Evolutionary conservation across 495 filamentous ascomycete genomes (phyloP), one percentile per base, ranked within the genome.

Genomic region (Cairneyella variabilis): DNA sequence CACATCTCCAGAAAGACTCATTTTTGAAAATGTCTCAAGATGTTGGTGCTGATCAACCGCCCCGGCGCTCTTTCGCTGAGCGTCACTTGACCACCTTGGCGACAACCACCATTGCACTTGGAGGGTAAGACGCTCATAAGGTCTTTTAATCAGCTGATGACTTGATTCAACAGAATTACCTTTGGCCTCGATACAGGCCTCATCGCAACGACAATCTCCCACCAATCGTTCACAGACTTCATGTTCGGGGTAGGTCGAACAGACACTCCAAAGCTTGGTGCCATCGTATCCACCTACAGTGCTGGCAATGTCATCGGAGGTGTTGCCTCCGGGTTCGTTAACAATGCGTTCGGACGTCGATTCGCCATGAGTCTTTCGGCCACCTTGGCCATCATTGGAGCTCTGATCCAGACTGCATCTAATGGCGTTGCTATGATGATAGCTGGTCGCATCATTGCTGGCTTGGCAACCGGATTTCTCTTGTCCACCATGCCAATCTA

Each of bases 361-460:
- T 40, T 40, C 17, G 37, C 16, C 5, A 40, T 40, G 8, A 17
- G 7, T 16, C 37, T 40, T 20, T 40, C 37, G 5, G 6, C 8
- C 17, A 20, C 17, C 17, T 17, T 17, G 16, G 37, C 21, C 18
- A 43, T n/a, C n/a, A 43, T 23, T 23, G 40, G 40, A 27, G 23
- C 38, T 42, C 28, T 51, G 36, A 57, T 64, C 21, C 58, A 57
- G 22, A 61, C 62, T 37, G 64, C 64, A 5, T 37, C 69, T 0
- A 53, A 71, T 44, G 61, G 63, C 34, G 40, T 64, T 21, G 66
- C 54, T 7, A 66, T 69, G 61, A 63, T 70, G 57, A 66, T 70
- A 43, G 66, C 59, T 32, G 66, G 64, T 20, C 61, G 68, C 17
- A 58, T 64, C 34, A 39, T 71, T 22, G 64, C 66, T 9, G 68